Evolutionary conservation across 768 basidiomycete genomes (phyloP).

Genomic region (Lepiota venenata): DNA sequence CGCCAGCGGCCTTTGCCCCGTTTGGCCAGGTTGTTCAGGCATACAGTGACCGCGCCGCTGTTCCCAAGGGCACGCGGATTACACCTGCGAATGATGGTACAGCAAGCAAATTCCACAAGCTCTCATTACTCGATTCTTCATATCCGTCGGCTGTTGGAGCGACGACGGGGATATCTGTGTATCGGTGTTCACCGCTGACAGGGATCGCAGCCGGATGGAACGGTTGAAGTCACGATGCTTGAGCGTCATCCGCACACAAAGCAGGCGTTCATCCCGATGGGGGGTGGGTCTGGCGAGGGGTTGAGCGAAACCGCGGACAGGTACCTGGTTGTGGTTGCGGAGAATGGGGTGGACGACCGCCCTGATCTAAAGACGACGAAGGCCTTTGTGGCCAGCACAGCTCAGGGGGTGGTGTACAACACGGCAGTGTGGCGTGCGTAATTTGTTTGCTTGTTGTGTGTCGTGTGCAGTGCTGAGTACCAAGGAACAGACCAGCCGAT

Average conservation of each 20-base stretch:
- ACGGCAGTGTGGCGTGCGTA: constrained; percentile 90
- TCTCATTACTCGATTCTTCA: constrained; percentile 63
- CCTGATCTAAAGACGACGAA: constrained; percentile 74
- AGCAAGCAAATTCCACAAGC: constrained; percentile 90
- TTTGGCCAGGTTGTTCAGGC: constrained; percentile 94
- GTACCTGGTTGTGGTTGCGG: constrained; percentile 86
- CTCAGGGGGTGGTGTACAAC: constrained; percentile 86
- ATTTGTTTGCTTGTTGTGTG: background rate
- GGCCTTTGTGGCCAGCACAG: constrained; percentile 77
- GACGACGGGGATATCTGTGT: constrained; percentile 75
- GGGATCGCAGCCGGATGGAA: constrained; percentile 45
- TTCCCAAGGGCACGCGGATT: constrained; percentile 65
- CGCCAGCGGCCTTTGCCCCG: constrained; percentile 80
- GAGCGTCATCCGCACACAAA: constrained; percentile 90
- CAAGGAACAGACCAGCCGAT: constrained; percentile 90
- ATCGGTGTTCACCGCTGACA: constrained; percentile 61
- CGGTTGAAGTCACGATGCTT: constrained; percentile 63
- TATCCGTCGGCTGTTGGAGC: constrained; percentile 61
- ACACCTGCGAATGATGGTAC: constrained; percentile 88
- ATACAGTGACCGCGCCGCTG: constrained; percentile 63
- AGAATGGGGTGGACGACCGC: constrained; percentile 70
- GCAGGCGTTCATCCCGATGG: constrained; percentile 96
- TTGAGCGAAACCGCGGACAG: constrained; percentile 44
- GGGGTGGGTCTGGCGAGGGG: constrained; percentile 47
- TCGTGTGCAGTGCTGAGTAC: constrained; percentile 3